Evolutionary conservation across 2,329 filamentous ascomycete genomes (phyloP).

Genomic region (Colletotrichum sojae): DNA sequence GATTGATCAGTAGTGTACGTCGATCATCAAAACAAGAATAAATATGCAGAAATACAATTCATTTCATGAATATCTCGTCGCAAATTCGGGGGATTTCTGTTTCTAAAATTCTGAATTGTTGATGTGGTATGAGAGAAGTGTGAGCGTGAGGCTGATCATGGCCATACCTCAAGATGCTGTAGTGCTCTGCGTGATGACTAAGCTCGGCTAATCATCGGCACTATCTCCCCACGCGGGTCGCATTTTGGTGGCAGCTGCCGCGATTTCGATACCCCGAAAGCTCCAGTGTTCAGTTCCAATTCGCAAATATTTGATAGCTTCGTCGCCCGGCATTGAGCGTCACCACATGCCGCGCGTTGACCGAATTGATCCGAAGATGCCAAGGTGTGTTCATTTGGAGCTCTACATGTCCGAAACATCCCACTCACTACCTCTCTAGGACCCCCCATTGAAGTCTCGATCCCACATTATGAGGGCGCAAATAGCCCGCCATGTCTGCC

Average conservation of each 20-base stretch:
- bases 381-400: constrained; percentile 21
- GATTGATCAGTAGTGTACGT: neutral
- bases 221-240: constrained; percentile 22
- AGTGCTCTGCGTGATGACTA: constrained; percentile 21
- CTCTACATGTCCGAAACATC: neutral
- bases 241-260: constrained; percentile 32
- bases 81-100: too few relatives aligned
- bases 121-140: neutral
- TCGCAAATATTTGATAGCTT: constrained; percentile 39
- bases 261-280: constrained; percentile 28
- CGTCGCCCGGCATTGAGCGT: constrained; percentile 34
- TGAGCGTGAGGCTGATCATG: neutral
- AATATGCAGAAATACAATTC: neutral
- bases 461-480: constrained; percentile 59
- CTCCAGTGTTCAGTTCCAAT: constrained; percentile 25
- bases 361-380: constrained; percentile 29
- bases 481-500: constrained; percentile 60
- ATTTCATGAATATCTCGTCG: too few relatives aligned
- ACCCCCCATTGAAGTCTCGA: constrained; percentile 29
- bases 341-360: constrained; percentile 33
- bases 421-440: constrained; percentile 16
- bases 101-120: neutral
- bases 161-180: constrained; percentile 2
- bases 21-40: neutral
- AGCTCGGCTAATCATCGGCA: constrained; percentile 33